A percentile compares a stretch with the other conserved stretches of the same genome.
phyloP scores from a whole-genome alignment of 2,329 filamentous ascomycete species.

The Teratosphaeria gauchensis region DNA sequence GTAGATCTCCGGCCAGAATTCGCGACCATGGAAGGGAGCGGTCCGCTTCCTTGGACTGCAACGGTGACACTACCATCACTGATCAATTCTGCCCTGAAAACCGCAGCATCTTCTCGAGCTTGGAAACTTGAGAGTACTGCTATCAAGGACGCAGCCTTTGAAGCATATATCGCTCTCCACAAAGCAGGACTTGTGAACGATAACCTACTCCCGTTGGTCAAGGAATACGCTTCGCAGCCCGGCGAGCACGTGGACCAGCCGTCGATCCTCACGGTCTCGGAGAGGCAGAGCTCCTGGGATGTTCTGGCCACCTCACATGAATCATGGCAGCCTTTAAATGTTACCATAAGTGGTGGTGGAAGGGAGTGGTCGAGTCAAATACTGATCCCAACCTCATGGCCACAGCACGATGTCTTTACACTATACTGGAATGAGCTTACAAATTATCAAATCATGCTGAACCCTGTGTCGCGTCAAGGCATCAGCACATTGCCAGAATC shows the following conservation, averaged over 20 bases:
- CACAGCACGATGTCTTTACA: background rate
- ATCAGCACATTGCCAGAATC: background rate
- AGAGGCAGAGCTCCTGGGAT: slow-evolving; percentile 8
- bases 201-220: slow-evolving; percentile 57
- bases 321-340: background rate
- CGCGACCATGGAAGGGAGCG: slow-evolving; percentile 27
- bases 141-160: slow-evolving; percentile 71
- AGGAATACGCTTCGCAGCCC: slow-evolving; percentile 14
- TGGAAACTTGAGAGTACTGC: slow-evolving; percentile 68
- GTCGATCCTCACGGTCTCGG: slow-evolving; percentile 13
- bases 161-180: slow-evolving; percentile 65
- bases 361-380: background rate
- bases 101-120: slow-evolving; percentile 37
- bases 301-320: background rate
- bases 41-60: slow-evolving; percentile 35
- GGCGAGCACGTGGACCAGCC: slow-evolving; percentile 17
- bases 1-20: slow-evolving; percentile 61
- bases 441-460: background rate
- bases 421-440: background rate
- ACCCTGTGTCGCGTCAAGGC: background rate
- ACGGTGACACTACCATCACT: slow-evolving; percentile 62
- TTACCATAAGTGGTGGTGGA: background rate
- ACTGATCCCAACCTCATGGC: background rate
- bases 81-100: slow-evolving; percentile 53
- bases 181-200: slow-evolving; percentile 64